Conservation (phyloP, 495 filamentous ascomycete genomes). For the Xylaria curta region DNA sequence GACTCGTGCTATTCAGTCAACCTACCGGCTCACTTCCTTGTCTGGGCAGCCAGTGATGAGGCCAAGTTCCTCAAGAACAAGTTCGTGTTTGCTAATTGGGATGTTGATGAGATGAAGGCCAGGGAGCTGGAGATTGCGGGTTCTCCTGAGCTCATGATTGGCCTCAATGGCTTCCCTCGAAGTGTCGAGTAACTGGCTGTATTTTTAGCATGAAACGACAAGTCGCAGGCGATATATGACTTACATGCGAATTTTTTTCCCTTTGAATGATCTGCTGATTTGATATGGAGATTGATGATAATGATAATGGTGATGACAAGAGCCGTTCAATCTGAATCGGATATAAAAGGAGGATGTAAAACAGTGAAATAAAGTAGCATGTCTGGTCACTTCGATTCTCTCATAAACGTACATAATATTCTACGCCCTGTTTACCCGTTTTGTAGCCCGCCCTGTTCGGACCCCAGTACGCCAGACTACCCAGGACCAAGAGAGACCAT, state of each 20-base stretch:
- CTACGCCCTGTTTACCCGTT: constrained; percentile 19
- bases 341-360: not conserved
- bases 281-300: not conserved
- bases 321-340: not conserved
- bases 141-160: constrained; percentile 29
- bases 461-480: constrained; percentile 37
- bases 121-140: constrained; percentile 32
- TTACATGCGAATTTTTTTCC: not conserved
- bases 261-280: too few species aligned
- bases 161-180: constrained; percentile 33
- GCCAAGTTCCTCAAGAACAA: constrained; percentile 52
- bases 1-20: constrained; percentile 30
- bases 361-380: constrained; percentile 11
- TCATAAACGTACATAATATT: constrained; percentile 26
- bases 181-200: constrained; percentile 15
- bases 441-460: constrained; percentile 28
- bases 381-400: constrained; percentile 29
- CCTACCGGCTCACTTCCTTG: constrained; percentile 45
- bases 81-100: constrained; percentile 53
- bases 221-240: not conserved
- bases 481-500: constrained; percentile 31
- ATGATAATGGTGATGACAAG: not conserved
- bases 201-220: not conserved
- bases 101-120: constrained; percentile 52
- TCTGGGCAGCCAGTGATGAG: constrained; percentile 50